phyloP scores from a whole-genome alignment of 768 basidiomycete genomes.

The Dacryopinax spathularia region DNA sequence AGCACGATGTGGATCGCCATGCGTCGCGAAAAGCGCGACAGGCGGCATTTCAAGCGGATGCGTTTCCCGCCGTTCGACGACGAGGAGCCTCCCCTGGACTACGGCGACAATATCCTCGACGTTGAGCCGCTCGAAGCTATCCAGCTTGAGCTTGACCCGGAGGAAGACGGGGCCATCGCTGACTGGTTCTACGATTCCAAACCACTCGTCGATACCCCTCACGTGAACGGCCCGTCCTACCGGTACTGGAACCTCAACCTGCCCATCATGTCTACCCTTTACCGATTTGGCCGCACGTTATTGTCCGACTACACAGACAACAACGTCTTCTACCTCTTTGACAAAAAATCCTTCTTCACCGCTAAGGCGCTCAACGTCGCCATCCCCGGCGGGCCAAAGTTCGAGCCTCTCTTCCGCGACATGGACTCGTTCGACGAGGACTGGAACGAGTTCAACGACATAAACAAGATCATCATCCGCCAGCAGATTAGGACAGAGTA shows the following conservation, averaged over 20 bases:
- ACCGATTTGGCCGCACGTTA: constrained; percentile 85
- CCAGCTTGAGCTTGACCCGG: constrained; percentile 83
- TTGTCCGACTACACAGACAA: constrained; percentile 84
- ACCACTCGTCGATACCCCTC: constrained; percentile 76
- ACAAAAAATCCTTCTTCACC: constrained; percentile 95
- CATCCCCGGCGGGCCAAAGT: constrained; percentile 96
- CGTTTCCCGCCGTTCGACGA: constrained; percentile 98
- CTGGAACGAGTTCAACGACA: constrained; percentile 99
- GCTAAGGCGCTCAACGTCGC: constrained; percentile 96
- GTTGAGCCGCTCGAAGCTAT: constrained; percentile 97
- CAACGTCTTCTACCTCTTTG: constrained; percentile 87
- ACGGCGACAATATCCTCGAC: constrained; percentile 96
- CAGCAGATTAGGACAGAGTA: constrained; percentile 98
- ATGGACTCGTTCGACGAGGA: constrained; percentile 98
- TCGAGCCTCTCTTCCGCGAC: constrained; percentile 89
- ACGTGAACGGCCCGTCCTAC: constrained; percentile 88
- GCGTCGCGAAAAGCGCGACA: constrained; percentile 95
- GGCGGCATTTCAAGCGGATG: constrained; percentile 99
- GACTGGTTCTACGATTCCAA: constrained; percentile 99
- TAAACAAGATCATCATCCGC: constrained; percentile 98
- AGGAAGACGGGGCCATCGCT: constrained; percentile 79
- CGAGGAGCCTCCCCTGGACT: constrained; percentile 96
- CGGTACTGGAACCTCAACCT: constrained; percentile 82
- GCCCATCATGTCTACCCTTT: constrained; percentile 93
- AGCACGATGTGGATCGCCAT: constrained; percentile 99